A percentile compares a stretch with the other conserved stretches of the same genome.
phyloP scores from a whole-genome alignment of 306 rosid species.

The Cicer judaicum region DNA sequence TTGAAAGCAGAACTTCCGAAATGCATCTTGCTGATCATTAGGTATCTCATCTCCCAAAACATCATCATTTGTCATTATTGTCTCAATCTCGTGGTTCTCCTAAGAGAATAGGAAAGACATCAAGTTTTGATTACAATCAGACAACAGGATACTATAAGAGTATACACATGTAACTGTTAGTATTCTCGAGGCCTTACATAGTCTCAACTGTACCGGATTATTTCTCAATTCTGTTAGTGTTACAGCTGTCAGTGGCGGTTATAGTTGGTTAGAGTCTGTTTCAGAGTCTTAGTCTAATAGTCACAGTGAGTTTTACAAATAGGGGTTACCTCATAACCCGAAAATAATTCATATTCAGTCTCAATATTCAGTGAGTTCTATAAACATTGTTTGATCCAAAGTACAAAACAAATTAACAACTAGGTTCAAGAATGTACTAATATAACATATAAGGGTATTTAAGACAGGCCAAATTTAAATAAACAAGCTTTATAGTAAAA shows the following conservation, averaged over 20 bases:
- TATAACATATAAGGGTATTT: background rate
- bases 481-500: constrained; percentile 13
- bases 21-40: constrained; percentile 82
- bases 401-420: constrained; percentile 20
- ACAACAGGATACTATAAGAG: constrained; percentile 9
- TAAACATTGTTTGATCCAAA: background rate
- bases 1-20: constrained; percentile 89
- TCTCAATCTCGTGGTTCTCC: constrained; percentile 67
- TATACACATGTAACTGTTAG: background rate
- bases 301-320: background rate
- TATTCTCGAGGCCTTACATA: constrained; percentile 1
- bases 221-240: background rate
- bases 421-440: constrained; percentile 4
- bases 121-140: constrained; percentile 20
- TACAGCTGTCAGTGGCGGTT: background rate
- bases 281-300: background rate
- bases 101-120: constrained; percentile 44
- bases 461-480: constrained; percentile 4
- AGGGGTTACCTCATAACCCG: constrained; percentile 8
- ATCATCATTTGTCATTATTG: constrained; percentile 91
- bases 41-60: constrained; percentile 97
- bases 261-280: constrained; percentile 2
- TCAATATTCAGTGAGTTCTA: background rate
- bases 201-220: background rate
- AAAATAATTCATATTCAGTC: background rate